Conservation (phyloP, 1,284 basidiomycete genomes). For the Marasmius oreades region DNA sequence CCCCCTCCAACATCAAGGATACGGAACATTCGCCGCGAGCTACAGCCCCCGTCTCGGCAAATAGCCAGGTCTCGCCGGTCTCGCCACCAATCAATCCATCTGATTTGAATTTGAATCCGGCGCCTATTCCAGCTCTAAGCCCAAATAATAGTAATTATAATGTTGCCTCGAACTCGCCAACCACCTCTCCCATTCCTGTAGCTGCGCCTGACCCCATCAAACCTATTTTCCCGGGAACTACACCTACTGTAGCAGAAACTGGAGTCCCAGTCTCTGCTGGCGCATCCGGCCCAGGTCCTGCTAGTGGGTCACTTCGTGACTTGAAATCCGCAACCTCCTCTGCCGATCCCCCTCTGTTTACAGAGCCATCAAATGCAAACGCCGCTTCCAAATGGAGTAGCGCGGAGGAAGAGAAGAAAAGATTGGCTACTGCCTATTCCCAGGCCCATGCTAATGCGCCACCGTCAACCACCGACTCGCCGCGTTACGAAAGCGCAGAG, state of each 20-base stretch:
- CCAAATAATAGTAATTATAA: slow-evolving; percentile 19
- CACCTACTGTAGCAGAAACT: slow-evolving; percentile 63
- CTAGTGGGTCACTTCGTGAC: slow-evolving; percentile 58
- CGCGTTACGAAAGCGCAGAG: slow-evolving; percentile 47
- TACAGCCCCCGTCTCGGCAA: slow-evolving; percentile 12
- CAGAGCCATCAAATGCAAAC: slow-evolving; percentile 11
- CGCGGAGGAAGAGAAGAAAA: slow-evolving; percentile 53
- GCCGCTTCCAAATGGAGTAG: slow-evolving; percentile 30
- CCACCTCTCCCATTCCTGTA: slow-evolving; percentile 24
- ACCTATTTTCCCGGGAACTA: slow-evolving; percentile 30
- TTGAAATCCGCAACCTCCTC: slow-evolving; percentile 36
- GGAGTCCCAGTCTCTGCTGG: slow-evolving; percentile 52
- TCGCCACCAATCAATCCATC: slow-evolving; percentile 47
- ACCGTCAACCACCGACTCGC: slow-evolving; percentile 16
- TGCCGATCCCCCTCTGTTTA: slow-evolving; percentile 28
- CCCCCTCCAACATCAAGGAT: slow-evolving; percentile 11
- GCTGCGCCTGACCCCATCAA: slow-evolving; percentile 17
- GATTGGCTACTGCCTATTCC: slow-evolving; percentile 38
- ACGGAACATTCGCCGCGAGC: slow-evolving; percentile 12
- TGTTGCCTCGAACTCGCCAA: slow-evolving; percentile 14
- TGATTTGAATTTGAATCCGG: slow-evolving; percentile 53
- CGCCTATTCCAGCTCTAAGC: slow-evolving; percentile 39
- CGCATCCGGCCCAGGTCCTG: slow-evolving; percentile 55
- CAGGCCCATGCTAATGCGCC: slow-evolving; percentile 22
- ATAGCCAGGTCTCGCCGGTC: slow-evolving; percentile 35